Conservation (phyloP, 345 rosid species). For the Iberis pinnata region DNA sequence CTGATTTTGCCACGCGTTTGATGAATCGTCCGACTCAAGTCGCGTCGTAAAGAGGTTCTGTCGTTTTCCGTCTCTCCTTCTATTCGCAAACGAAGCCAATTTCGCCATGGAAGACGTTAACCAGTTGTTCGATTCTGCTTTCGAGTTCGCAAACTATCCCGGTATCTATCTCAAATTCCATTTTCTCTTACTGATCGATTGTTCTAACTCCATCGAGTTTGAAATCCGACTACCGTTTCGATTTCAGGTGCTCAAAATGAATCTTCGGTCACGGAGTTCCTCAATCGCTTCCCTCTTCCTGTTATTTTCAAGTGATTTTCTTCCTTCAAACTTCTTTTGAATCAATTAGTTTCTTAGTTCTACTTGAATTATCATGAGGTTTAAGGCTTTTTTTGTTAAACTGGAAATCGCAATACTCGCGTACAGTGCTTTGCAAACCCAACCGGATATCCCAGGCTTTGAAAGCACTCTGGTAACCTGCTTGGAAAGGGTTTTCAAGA, state of each 20-base stretch:
- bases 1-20: too few species aligned
- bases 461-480: conserved; percentile 52
- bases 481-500: conserved; percentile 62
- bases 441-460: conserved; percentile 47
- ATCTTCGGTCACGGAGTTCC: conserved; percentile 55
- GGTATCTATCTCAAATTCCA: conserved; percentile 28
- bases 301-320: conserved; percentile 50
- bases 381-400: background rate
- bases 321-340: background rate
- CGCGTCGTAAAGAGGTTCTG: too few species aligned
- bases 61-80: too few species aligned
- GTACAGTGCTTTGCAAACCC: conserved; percentile 64
- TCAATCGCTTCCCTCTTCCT: conserved; percentile 75
- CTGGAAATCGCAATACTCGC: background rate
- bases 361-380: background rate
- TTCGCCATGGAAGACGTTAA: conserved; percentile 47
- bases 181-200: background rate
- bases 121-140: conserved; percentile 60
- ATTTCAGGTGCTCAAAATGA: conserved; percentile 60
- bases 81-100: background rate
- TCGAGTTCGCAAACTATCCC: conserved; percentile 65
- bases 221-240: background rate
- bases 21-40: too few species aligned
- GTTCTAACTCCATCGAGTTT: conserved; percentile 2
- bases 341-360: too few species aligned